Evolutionary conservation across 441 rosid genomes (phyloP).

Genomic region (Pelargonium citronellum): DNA sequence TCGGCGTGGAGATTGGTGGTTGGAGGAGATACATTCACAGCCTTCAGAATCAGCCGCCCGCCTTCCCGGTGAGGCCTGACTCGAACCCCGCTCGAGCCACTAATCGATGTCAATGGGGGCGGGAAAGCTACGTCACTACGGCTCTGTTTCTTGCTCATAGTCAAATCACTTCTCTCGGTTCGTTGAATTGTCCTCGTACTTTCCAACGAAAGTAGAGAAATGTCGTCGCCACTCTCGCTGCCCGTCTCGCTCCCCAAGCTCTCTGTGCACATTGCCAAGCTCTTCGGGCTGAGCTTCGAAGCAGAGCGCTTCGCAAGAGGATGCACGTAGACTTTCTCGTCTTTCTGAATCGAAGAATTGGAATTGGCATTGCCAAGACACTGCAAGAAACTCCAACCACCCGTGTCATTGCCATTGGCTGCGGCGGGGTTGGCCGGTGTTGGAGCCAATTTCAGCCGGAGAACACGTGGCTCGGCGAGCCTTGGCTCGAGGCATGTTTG

Average conservation of each 20-base stretch:
- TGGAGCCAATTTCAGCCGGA: conserved; percentile 19
- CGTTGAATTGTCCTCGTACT: conserved; percentile 3
- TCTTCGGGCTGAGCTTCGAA: conserved; percentile 13
- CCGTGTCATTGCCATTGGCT: conserved; percentile 13
- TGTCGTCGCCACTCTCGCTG: conserved; percentile 11
- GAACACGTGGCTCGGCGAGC: not conserved
- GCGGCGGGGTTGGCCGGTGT: conserved; percentile 5
- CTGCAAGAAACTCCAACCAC: conserved; percentile 47
- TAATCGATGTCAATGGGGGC: conserved; percentile 48
- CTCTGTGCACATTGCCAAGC: conserved; percentile 26
- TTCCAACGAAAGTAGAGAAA: conserved; percentile 14
- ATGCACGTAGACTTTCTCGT: conserved; percentile 35
- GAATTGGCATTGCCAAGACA: conserved; percentile 20
- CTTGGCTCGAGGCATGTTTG: not conserved
- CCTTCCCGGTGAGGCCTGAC: conserved; percentile 44
- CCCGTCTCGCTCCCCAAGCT: conserved; percentile 22
- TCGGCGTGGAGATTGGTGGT: conserved; percentile 37
- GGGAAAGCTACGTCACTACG: conserved; percentile 39
- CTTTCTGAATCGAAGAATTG: conserved; percentile 15
- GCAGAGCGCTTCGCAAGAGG: not conserved
- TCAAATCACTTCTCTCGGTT: conserved; percentile 3
- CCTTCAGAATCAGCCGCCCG: conserved; percentile 55
- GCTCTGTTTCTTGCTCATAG: conserved; percentile 18
- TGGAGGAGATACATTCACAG: conserved; percentile 27
- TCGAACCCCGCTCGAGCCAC: conserved; percentile 33